phyloP scores from a whole-genome alignment of 805 yeast species.

The Nakazawaea populi region DNA sequence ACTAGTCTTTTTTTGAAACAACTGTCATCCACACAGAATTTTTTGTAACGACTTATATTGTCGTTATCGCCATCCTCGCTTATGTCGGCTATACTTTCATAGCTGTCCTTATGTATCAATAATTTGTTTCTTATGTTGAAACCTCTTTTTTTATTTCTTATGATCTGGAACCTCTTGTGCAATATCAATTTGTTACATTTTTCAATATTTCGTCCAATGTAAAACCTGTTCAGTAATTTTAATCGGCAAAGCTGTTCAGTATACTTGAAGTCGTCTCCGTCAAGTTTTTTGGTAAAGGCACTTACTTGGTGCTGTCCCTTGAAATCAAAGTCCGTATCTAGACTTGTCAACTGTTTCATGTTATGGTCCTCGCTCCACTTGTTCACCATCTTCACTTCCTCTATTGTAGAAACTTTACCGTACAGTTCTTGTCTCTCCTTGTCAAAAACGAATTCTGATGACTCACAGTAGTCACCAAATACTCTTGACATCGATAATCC shows the following conservation, averaged over 20 bases:
- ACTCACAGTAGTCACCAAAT: constrained; percentile 31
- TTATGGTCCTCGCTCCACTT: background rate
- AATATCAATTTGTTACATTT: background rate
- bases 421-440: constrained; percentile 10
- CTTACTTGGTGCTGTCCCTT: constrained; percentile 12
- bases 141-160: background rate
- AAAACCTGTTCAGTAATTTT: constrained; percentile 18
- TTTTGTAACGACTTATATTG: background rate
- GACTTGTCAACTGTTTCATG: background rate
- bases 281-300: constrained; percentile 2
- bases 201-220: constrained; percentile 11
- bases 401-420: background rate
- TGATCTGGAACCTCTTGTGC: background rate
- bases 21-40: background rate
- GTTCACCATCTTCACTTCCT: constrained; percentile 9
- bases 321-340: background rate
- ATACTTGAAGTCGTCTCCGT: constrained; percentile 3
- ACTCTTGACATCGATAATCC: constrained; percentile 34
- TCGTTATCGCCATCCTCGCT: background rate
- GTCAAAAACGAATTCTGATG: constrained; percentile 16
- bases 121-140: background rate
- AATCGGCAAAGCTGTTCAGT: constrained; percentile 12
- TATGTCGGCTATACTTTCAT: background rate
- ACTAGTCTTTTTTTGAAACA: background rate
- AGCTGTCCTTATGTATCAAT: background rate